These are phyloP conservation scores for Tagetes patula DNA, from an alignment of 129 eudicot species.

Conservation along the genomic window DNA sequence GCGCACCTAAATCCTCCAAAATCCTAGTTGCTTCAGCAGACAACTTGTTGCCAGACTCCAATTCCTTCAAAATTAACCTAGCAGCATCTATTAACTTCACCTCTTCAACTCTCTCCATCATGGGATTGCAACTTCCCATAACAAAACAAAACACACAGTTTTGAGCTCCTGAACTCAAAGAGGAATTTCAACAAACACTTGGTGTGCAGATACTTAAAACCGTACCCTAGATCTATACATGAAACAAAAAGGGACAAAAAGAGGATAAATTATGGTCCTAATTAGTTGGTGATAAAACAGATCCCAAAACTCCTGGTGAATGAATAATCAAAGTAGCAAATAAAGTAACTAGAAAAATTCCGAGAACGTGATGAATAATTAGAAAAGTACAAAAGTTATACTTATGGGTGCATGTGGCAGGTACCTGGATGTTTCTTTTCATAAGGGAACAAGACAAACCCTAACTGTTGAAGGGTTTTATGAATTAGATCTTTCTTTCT, in stretches of 20 bases:
- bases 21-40: conserved; percentile 50
- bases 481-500: conserved; percentile 4
- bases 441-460: conserved; percentile 15
- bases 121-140: conserved; percentile 59
- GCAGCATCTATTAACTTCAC: conserved; percentile 75
- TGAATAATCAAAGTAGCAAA: background rate
- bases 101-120: conserved; percentile 49
- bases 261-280: background rate
- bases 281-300: conserved; percentile 7
- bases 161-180: background rate
- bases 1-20: conserved; percentile 60
- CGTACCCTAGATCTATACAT: background rate
- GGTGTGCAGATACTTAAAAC: conserved; percentile 19
- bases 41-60: conserved; percentile 51
- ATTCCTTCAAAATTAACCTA: conserved; percentile 50
- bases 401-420: conserved; percentile 30
- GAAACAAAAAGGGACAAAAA: background rate
- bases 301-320: conserved; percentile 28
- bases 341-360: conserved; percentile 13
- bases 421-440: background rate
- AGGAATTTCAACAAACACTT: conserved; percentile 22
- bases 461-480: conserved; percentile 11
- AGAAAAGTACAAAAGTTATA: conserved; percentile 31
- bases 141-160: background rate
- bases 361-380: conserved; percentile 33